A percentile compares a stretch with the other conserved stretches of the same genome.
phyloP scores from a whole-genome alignment of 306 rosid species.

The Echinosophora koreensis region DNA sequence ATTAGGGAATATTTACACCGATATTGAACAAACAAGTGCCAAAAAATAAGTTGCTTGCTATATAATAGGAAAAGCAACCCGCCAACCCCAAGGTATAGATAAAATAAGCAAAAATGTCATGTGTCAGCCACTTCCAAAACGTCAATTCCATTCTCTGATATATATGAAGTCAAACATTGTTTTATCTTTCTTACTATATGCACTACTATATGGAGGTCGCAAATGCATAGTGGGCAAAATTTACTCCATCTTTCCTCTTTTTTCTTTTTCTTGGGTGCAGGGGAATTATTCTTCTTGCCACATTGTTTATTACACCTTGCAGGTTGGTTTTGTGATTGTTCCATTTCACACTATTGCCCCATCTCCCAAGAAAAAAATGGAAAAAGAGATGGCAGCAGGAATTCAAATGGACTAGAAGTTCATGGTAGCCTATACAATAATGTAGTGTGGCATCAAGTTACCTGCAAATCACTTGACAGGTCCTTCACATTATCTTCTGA shows the following conservation, averaged over 20 bases:
- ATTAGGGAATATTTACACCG: conserved; percentile 1
- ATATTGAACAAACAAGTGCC: conserved; percentile 3
- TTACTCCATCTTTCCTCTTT: background rate
- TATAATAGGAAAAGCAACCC: conserved; percentile 27
- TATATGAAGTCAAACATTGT: conserved; percentile 34
- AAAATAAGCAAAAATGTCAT: conserved; percentile 8
- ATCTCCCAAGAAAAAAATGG: conserved; percentile 15
- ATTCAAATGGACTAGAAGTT: background rate
- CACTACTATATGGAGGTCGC: conserved; percentile 12
- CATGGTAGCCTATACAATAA: background rate
- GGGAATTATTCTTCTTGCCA: background rate
- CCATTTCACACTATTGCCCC: conserved; percentile 26
- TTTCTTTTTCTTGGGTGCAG: background rate
- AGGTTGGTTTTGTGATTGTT: conserved; percentile 9
- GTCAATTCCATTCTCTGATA: background rate
- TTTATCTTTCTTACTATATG: background rate
- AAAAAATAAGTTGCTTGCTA: background rate
- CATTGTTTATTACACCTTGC: background rate
- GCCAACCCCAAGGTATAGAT: background rate
- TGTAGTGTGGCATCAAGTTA: conserved; percentile 45
- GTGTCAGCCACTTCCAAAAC: background rate
- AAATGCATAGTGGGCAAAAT: conserved; percentile 4
- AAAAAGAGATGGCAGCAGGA: conserved; percentile 14
- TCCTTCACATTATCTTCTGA: conserved; percentile 90
- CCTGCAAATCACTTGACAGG: conserved; percentile 94